A percentile compares a stretch with the other conserved stretches of the same genome.
Evolutionary conservation across 768 basidiomycete species (phyloP).

Genomic region (Suillus placidus): DNA sequence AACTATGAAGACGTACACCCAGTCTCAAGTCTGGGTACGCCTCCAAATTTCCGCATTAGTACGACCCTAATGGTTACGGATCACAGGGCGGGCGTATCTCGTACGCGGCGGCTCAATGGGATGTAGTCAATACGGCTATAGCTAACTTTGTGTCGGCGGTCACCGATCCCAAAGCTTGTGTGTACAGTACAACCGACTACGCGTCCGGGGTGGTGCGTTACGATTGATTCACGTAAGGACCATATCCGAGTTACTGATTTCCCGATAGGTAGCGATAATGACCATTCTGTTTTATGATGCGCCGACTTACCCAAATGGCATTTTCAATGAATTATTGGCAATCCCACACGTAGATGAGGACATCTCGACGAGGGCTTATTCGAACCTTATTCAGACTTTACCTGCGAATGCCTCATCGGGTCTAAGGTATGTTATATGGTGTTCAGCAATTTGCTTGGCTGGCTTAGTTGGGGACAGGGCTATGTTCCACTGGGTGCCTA

Average conservation of each 20-base stretch:
- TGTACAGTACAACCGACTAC: slow-evolving; percentile 48
- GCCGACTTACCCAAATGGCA: slow-evolving; percentile 23
- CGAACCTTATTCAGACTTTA: neutral
- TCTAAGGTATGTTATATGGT: neutral
- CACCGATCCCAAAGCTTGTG: slow-evolving; percentile 28
- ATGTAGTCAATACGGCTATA: slow-evolving; percentile 21
- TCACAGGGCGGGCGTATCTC: slow-evolving; percentile 53
- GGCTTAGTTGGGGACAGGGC: neutral
- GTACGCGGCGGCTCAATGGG: slow-evolving; percentile 18
- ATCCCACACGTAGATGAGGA: slow-evolving; percentile 7
- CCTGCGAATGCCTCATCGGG: slow-evolving; percentile 8
- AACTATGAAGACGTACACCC: slow-evolving; percentile 54
- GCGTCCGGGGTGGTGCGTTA: slow-evolving; percentile 30
- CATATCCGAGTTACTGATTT: slow-evolving; percentile 5
- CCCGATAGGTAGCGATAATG: slow-evolving; percentile 19
- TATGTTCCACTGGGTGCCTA: neutral
- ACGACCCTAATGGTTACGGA: neutral
- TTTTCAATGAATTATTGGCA: slow-evolving; percentile 9
- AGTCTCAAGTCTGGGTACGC: slow-evolving; percentile 62
- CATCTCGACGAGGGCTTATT: slow-evolving; percentile 9
- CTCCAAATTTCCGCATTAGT: neutral
- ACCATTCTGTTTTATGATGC: slow-evolving; percentile 61
- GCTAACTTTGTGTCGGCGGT: slow-evolving; percentile 24
- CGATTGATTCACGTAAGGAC: neutral
- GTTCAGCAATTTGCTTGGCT: neutral